Percentiles rank a stretch among this genome's conserved stretches.
Evolutionary conservation across 169 alveolate genomes (phyloP).

Genomic region (Amoebophrya sp.): DNA sequence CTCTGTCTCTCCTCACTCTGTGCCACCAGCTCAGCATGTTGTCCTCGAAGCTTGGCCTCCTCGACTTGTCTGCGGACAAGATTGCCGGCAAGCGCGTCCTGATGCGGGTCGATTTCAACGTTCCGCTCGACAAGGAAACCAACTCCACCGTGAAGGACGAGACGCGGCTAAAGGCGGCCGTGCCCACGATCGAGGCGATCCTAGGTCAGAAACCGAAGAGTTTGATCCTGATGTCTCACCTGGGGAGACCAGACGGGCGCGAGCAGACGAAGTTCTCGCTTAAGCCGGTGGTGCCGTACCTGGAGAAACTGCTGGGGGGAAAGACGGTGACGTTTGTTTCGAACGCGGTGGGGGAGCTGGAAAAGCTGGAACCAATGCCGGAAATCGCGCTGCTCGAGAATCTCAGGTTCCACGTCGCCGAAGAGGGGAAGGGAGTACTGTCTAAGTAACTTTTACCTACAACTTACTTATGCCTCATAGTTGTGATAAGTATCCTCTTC

Average conservation of each 20-base stretch:
- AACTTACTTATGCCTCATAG: no score
- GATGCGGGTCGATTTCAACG: constrained; percentile 92
- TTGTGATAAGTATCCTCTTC: no score
- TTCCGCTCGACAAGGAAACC: constrained; percentile 75
- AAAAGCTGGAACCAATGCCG: constrained; percentile 53
- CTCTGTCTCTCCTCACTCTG: no score
- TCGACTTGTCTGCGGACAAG: no score
- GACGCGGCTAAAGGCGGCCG: constrained; percentile 78
- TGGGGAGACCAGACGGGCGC: constrained; percentile 93
- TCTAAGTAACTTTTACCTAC: no score
- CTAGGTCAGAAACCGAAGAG: constrained; percentile 71
- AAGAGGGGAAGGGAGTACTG: constrained; percentile 81
- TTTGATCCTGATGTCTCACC: constrained; percentile 82
- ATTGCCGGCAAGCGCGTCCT: no score
- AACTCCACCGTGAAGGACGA: constrained; percentile 62
- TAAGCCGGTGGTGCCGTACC: constrained; percentile 69
- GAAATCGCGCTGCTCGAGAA: constrained; percentile 80
- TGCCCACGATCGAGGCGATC: constrained; percentile 78
- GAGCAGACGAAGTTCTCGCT: constrained; percentile 66
- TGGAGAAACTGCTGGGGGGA: constrained; percentile 55
- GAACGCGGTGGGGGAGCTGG: constrained; percentile 83
- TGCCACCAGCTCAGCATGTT: no score
- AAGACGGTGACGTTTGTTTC: constrained; percentile 64
- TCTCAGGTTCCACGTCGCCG: constrained; percentile 89
- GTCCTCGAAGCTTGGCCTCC: no score